These are phyloP conservation scores for Syncephalastrum sp. DNA, from an alignment of 371 early-diverging fungal genomes.

Conservation along the genomic window DNA sequence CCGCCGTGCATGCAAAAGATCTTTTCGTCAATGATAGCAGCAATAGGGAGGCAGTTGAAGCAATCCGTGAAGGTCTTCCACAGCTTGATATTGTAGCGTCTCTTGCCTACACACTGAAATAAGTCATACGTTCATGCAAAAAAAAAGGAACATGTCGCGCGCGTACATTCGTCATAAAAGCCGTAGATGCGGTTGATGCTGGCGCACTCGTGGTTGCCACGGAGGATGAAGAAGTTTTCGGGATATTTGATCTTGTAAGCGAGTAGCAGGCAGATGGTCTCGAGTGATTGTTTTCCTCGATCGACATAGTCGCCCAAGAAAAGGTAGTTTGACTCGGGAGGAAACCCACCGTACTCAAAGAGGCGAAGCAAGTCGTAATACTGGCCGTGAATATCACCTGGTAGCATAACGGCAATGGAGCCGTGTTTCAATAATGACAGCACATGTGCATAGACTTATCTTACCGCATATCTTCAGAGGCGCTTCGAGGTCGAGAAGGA, in stretches of 20 bases:
- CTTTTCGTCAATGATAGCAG: constrained; percentile 96
- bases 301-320: constrained; percentile 98
- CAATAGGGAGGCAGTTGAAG: constrained; percentile 98
- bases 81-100: constrained; percentile 91
- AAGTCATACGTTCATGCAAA: background rate
- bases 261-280: constrained; percentile 71
- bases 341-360: constrained; percentile 93
- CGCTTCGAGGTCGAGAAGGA: constrained; percentile 93
- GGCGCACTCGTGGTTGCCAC: constrained; percentile 96
- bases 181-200: constrained; percentile 97
- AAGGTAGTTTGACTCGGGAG: constrained; percentile 88
- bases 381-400: constrained; percentile 80
- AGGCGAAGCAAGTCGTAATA: constrained; percentile 93
- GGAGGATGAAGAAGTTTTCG: constrained; percentile 94
- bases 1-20: constrained; percentile 99
- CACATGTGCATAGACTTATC: constrained; percentile 51
- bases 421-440: background rate
- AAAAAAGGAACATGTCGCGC: background rate
- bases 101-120: constrained; percentile 56
- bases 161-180: constrained; percentile 97
- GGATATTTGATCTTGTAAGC: constrained; percentile 96
- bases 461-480: constrained; percentile 93
- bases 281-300: constrained; percentile 89
- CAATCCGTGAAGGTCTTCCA: constrained; percentile 99
- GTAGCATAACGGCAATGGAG: background rate